phyloP scores from a whole-genome alignment of 2,329 filamentous ascomycete species.

The Trematosphaeria pertusa region DNA sequence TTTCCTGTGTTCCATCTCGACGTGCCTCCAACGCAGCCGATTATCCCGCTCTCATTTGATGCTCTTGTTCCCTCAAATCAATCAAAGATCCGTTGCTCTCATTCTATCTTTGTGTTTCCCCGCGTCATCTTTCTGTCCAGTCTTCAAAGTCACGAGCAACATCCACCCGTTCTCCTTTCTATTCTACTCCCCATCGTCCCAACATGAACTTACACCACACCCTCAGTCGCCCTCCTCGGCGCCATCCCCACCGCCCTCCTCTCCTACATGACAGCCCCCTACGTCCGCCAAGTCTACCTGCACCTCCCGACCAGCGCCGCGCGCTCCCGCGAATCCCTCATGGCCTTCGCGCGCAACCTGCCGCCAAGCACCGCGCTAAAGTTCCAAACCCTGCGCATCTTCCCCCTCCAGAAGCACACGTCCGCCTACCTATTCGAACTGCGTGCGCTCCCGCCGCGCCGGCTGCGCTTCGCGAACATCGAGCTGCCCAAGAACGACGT shows the following conservation, averaged over 20 bases:
- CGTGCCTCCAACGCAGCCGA: not conserved
- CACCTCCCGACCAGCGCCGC: constrained; percentile 40
- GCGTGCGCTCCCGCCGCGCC: constrained; percentile 35
- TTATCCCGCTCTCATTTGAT: not conserved
- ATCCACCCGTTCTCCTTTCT: too few relatives aligned
- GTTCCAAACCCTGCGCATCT: constrained; percentile 45
- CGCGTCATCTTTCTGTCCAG: too few relatives aligned
- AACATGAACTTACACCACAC: too few relatives aligned
- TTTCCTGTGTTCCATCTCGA: constrained; percentile 7
- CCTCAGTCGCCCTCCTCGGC: constrained; percentile 35
- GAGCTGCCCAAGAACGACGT: constrained; percentile 33
- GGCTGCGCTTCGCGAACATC: constrained; percentile 41
- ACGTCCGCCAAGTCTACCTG: constrained; percentile 41
- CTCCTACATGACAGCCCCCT: constrained; percentile 46
- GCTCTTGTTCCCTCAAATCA: too few relatives aligned
- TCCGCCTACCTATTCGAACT: constrained; percentile 39
- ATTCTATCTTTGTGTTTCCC: too few relatives aligned
- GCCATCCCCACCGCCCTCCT: constrained; percentile 42
- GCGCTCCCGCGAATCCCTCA: constrained; percentile 30
- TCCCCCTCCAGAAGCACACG: constrained; percentile 40
- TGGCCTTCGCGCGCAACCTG: constrained; percentile 31
- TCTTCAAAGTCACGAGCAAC: too few relatives aligned
- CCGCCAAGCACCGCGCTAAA: constrained; percentile 36
- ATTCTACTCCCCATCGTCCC: too few relatives aligned
- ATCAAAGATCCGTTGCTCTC: too few relatives aligned